phyloP scores from a whole-genome alignment of 371 early-diverging fungal genomes.

The Rhizopus microsporus region DNA sequence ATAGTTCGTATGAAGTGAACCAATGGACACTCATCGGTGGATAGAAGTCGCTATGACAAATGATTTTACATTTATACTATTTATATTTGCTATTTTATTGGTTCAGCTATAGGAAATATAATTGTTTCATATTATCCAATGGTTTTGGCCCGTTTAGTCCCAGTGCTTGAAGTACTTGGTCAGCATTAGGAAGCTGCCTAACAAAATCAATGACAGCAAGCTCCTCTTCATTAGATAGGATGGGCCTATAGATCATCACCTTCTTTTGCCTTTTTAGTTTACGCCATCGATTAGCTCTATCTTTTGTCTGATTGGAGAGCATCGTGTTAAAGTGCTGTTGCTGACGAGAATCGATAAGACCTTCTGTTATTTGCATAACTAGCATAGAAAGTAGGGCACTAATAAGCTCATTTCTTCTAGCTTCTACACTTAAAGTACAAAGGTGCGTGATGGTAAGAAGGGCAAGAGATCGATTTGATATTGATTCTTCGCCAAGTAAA shows the following conservation, averaged over 20 bases:
- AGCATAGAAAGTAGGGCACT: not conserved
- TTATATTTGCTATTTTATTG: too few relatives aligned
- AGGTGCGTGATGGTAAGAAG: not conserved
- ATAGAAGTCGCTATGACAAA: too few relatives aligned
- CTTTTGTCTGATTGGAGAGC: constrained; percentile 16
- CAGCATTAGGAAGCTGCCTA: not conserved
- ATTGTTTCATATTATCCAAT: not conserved
- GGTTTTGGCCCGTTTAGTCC: not conserved
- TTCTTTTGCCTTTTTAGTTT: constrained; percentile 2
- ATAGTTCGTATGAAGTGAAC: too few relatives aligned
- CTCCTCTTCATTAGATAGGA: constrained; percentile 3
- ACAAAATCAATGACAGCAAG: not conserved
- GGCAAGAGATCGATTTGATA: not conserved
- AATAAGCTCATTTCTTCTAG: not conserved
- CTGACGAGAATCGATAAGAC: constrained; percentile 14
- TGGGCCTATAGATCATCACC: constrained; percentile 8
- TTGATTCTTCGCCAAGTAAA: not conserved
- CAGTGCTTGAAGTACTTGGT: constrained; percentile 1
- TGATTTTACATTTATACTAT: too few relatives aligned
- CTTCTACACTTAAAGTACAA: not conserved
- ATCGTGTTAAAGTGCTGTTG: constrained; percentile 11
- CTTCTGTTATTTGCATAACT: constrained; percentile 16
- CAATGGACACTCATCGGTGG: too few relatives aligned
- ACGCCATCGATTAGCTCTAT: constrained; percentile 12
- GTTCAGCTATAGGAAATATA: not conserved